A percentile compares a stretch with the other conserved stretches of the same genome.
phyloP scores from a whole-genome alignment of 306 rosid genomes.

The Sindora glabra region DNA sequence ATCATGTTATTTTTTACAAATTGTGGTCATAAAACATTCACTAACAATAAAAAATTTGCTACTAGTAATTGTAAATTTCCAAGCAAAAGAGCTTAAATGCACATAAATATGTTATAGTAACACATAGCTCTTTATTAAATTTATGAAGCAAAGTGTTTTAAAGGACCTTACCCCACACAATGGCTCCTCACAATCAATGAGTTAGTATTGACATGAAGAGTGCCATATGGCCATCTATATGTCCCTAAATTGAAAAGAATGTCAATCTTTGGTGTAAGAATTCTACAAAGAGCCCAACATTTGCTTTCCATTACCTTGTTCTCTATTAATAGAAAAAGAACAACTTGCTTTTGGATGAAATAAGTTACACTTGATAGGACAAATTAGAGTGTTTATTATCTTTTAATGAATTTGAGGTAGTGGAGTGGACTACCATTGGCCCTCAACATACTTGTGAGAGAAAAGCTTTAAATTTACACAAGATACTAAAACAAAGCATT shows the following conservation, averaged over 20 bases:
- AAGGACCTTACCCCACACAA: conserved; percentile 78
- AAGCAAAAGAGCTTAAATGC: too few species aligned
- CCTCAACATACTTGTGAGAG: conserved; percentile 4
- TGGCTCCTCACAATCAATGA: conserved; percentile 86
- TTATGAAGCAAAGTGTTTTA: background rate
- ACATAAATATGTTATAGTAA: background rate
- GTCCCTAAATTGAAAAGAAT: conserved; percentile 49
- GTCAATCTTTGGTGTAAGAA: conserved; percentile 12
- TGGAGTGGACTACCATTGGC: background rate
- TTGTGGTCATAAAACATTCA: too few species aligned
- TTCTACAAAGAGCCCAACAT: background rate
- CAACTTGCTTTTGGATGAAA: too few species aligned
- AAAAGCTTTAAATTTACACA: background rate
- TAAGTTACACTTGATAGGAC: too few species aligned
- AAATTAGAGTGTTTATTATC: too few species aligned
- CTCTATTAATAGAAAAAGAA: too few species aligned
- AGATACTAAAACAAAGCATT: too few species aligned
- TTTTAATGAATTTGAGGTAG: too few species aligned
- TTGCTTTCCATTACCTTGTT: background rate
- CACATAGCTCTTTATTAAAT: background rate
- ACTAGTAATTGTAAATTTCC: too few species aligned
- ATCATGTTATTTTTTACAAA: too few species aligned
- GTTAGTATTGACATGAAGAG: conserved; percentile 56
- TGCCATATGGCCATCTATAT: conserved; percentile 91
- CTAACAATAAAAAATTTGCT: too few species aligned